Percentiles rank a stretch among this genome's conserved stretches.
phyloP scores from a whole-genome alignment of 768 basidiomycete genomes.

The Lentinus tigrinus region DNA sequence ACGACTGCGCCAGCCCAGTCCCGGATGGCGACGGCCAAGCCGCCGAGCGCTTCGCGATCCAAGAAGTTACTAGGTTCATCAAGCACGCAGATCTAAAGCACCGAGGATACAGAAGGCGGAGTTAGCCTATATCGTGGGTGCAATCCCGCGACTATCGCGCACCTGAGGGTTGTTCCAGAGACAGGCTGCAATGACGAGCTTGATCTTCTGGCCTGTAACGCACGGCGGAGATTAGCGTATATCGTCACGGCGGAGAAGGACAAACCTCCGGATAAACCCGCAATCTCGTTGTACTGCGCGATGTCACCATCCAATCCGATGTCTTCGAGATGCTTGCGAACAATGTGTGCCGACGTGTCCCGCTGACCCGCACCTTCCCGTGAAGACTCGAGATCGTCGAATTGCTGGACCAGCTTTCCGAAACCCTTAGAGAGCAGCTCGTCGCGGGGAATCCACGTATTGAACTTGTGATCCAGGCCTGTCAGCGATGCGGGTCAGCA shows the following conservation, averaged over 20 bases:
- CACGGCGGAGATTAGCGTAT: neutral
- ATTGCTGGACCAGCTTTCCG: constrained; percentile 86
- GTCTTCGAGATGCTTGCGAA: constrained; percentile 91
- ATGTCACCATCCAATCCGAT: constrained; percentile 97
- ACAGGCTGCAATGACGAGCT: constrained; percentile 91
- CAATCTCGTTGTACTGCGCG: constrained; percentile 96
- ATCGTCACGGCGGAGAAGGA: neutral
- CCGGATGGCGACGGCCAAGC: constrained; percentile 90
- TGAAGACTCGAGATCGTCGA: constrained; percentile 95
- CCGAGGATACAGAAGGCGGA: constrained; percentile 13
- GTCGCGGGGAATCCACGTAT: constrained; percentile 91
- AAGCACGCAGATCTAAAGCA: constrained; percentile 61
- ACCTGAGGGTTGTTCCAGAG: constrained; percentile 96
- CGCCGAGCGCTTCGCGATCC: constrained; percentile 93
- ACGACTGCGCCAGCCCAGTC: constrained; percentile 94
- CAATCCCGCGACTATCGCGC: constrained; percentile 14
- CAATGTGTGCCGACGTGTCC: constrained; percentile 77
- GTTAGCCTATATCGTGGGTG: neutral
- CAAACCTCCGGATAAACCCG: constrained; percentile 87
- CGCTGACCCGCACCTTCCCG: constrained; percentile 92
- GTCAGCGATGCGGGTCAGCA: neutral
- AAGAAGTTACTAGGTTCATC: constrained; percentile 97
- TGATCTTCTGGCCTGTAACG: constrained; percentile 87
- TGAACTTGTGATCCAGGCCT: constrained; percentile 77
- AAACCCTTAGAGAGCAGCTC: constrained; percentile 85